Conservation (phyloP, 257 asterid genomes). For the Solanum acaule region DNA sequence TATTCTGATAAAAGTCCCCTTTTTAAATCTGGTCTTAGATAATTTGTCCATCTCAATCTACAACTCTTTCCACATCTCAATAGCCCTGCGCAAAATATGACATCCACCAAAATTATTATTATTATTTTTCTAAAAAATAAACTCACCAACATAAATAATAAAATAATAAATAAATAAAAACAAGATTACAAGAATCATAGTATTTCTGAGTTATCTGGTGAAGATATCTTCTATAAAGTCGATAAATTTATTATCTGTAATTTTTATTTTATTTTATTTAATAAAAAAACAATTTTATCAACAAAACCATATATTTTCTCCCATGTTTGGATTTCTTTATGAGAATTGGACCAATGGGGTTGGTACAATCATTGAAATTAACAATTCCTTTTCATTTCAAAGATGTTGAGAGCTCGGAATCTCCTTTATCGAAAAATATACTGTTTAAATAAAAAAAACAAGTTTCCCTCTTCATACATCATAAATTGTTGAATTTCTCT, state of each 20-base stretch:
- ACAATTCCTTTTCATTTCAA: not conserved
- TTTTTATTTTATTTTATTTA: not conserved
- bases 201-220: not conserved
- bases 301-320: not conserved
- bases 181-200: not conserved
- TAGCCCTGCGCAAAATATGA: conserved; percentile 37
- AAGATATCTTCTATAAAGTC: not conserved
- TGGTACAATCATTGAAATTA: not conserved
- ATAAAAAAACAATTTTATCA: not conserved
- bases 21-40: conserved; percentile 85
- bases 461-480: too few relatives aligned
- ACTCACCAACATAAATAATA: not conserved
- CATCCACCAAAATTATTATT: not conserved
- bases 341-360: not conserved
- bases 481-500: not conserved
- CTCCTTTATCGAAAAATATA: not conserved
- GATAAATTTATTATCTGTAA: not conserved
- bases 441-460: not conserved
- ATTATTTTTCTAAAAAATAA: not conserved
- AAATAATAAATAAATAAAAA: not conserved
- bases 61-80: conserved; percentile 96
- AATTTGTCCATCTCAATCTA: conserved; percentile 91
- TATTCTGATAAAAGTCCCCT: conserved; percentile 84
- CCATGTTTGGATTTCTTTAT: not conserved
- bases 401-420: not conserved